Percentiles rank a stretch among this genome's conserved stretches.
phyloP scores from a whole-genome alignment of 495 filamentous ascomycete genomes.

The Aspergillus funiculosus region DNA sequence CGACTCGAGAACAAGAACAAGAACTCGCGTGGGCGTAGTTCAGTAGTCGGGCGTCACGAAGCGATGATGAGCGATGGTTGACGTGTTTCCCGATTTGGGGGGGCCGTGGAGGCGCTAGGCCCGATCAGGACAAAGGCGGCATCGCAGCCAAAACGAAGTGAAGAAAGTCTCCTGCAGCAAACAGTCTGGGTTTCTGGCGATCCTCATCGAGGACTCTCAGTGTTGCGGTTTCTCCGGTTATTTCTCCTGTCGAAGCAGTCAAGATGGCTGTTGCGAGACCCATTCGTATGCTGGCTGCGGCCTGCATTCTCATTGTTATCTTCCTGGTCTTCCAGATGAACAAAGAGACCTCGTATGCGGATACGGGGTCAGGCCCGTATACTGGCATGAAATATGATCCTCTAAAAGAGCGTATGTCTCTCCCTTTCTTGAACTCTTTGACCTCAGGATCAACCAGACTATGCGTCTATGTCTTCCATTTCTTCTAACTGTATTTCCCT shows the following conservation, averaged over 20 bases:
- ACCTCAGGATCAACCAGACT: too few relatives aligned
- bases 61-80: slow-evolving; percentile 9
- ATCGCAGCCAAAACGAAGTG: slow-evolving; percentile 1
- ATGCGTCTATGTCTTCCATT: background rate
- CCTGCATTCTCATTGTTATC: slow-evolving; percentile 62
- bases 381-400: slow-evolving; percentile 65
- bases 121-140: slow-evolving; percentile 28
- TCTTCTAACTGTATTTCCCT: background rate
- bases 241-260: slow-evolving; percentile 24
- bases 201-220: slow-evolving; percentile 5
- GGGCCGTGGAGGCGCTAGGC: slow-evolving; percentile 24
- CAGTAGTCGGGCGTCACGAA: background rate
- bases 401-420: slow-evolving; percentile 67
- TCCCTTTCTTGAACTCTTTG: slow-evolving; percentile 9
- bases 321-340: slow-evolving; percentile 71
- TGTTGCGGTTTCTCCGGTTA: slow-evolving; percentile 13
- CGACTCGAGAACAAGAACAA: too few relatives aligned
- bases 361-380: slow-evolving; percentile 27
- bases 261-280: slow-evolving; percentile 78
- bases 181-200: slow-evolving; percentile 3
- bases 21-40: too few relatives aligned
- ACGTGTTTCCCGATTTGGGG: slow-evolving; percentile 15
- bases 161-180: background rate
- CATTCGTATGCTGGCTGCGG: slow-evolving; percentile 69
- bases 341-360: slow-evolving; percentile 35